Conservation (phyloP, 805 yeast genomes). For the Soucietia sequanensis region DNA sequence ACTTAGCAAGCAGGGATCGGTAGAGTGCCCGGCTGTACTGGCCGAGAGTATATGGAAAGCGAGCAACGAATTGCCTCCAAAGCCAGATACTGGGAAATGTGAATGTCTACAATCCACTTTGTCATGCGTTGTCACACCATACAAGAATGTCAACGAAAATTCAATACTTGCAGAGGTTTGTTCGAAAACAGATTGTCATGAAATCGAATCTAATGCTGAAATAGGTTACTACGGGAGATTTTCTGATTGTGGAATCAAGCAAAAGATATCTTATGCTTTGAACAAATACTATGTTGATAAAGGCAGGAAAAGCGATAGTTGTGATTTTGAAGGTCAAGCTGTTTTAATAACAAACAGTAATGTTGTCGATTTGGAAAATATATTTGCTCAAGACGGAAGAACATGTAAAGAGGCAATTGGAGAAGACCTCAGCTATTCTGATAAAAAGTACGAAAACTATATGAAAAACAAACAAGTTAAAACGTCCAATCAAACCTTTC, state of each 20-base stretch:
- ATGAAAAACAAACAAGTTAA: too few species aligned
- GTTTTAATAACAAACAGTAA: slow-evolving; percentile 13
- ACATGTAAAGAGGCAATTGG: slow-evolving; percentile 21
- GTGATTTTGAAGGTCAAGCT: slow-evolving; percentile 24
- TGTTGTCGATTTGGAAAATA: slow-evolving; percentile 12
- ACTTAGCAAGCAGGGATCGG: background rate
- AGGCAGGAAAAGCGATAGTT: slow-evolving; percentile 14
- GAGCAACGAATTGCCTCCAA: slow-evolving; percentile 30
- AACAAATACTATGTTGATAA: slow-evolving; percentile 31
- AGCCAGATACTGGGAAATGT: slow-evolving; percentile 43
- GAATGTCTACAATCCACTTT: slow-evolving; percentile 43
- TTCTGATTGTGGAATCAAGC: slow-evolving; percentile 38
- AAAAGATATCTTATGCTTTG: slow-evolving; percentile 40
- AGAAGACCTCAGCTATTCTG: background rate
- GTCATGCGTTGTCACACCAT: slow-evolving; percentile 34
- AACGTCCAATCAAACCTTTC: background rate
- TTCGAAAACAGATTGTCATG: slow-evolving; percentile 35
- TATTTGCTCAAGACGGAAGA: slow-evolving; percentile 23
- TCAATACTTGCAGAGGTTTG: slow-evolving; percentile 34
- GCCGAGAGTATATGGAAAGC: slow-evolving; percentile 16
- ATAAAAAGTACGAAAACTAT: too few species aligned
- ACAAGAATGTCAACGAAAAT: slow-evolving; percentile 16
- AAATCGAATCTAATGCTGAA: slow-evolving; percentile 31
- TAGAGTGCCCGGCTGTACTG: slow-evolving; percentile 2
- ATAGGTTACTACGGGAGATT: slow-evolving; percentile 42